A percentile compares a stretch with the other conserved stretches of the same genome.
These are phyloP conservation scores for Rosa hybrid DNA, from an alignment of 331 rosid species.

Conservation along the genomic window DNA sequence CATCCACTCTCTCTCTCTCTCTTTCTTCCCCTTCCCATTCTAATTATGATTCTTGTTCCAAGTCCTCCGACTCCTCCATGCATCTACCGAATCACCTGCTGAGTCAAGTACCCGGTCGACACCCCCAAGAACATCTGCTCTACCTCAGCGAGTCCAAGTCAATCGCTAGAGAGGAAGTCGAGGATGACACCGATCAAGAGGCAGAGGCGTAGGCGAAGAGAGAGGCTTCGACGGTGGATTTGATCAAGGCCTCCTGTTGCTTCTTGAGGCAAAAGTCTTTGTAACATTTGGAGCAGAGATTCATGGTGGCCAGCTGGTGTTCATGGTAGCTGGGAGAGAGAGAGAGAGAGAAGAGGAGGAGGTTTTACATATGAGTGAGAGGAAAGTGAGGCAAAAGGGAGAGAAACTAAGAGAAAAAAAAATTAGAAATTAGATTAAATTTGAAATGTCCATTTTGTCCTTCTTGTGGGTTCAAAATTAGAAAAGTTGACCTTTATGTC, in stretches of 20 bases:
- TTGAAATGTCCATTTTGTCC: too few relatives aligned
- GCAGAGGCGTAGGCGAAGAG: constrained; percentile 31
- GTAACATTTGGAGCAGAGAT: constrained; percentile 82
- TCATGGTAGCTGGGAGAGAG: too few relatives aligned
- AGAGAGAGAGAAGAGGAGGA: too few relatives aligned
- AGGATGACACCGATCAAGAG: not conserved
- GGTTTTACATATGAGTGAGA: too few relatives aligned
- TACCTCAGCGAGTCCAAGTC: constrained; percentile 80
- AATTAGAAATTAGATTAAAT: too few relatives aligned
- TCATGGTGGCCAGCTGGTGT: constrained; percentile 51
- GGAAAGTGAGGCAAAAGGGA: too few relatives aligned
- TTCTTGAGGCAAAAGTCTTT: constrained; percentile 50
- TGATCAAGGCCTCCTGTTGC: constrained; percentile 60
- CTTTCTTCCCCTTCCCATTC: constrained; percentile 35
- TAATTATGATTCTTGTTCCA: constrained; percentile 5
- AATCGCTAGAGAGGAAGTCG: constrained; percentile 10
- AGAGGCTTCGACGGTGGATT: constrained; percentile 63
- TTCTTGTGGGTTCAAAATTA: too few relatives aligned
- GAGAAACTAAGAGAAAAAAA: too few relatives aligned
- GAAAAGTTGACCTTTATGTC: too few relatives aligned
- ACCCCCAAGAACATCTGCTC: constrained; percentile 92
- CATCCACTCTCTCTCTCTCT: constrained; percentile 38
- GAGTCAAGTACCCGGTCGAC: constrained; percentile 90
- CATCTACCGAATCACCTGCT: constrained; percentile 73
- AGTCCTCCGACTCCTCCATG: constrained; percentile 19